A percentile compares a stretch with the other conserved stretches of the same genome.
Evolutionary conservation across 495 filamentous ascomycete genomes (phyloP).

Genomic region (Beverwykella pulmonaria): DNA sequence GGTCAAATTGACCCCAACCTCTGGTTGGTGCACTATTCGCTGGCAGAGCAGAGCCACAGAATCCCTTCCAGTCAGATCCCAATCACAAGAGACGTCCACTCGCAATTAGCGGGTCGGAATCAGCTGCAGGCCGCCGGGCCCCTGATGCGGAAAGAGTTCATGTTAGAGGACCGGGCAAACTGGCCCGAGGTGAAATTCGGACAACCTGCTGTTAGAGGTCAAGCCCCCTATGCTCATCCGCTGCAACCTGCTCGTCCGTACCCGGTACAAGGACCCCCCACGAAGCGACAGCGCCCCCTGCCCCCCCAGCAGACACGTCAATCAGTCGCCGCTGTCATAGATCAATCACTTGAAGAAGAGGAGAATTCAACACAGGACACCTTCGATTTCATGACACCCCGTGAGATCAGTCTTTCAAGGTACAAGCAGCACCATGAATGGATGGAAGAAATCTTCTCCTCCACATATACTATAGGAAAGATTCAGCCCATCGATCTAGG

Average conservation of each 20-base stretch:
- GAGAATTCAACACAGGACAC: conserved; percentile 87
- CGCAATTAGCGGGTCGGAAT: conserved; percentile 62
- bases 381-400: conserved; percentile 82
- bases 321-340: not conserved
- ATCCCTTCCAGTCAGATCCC: conserved; percentile 67
- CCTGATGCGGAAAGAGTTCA: conserved; percentile 87
- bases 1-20: conserved; percentile 75
- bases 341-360: conserved; percentile 75
- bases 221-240: conserved; percentile 23
- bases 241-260: conserved; percentile 37
- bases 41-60: conserved; percentile 69
- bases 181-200: conserved; percentile 87
- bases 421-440: conserved; percentile 96
- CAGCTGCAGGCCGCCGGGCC: conserved; percentile 78
- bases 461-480: conserved; percentile 76
- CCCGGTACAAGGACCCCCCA: conserved; percentile 54
- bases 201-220: conserved; percentile 31
- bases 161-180: conserved; percentile 81
- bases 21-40: conserved; percentile 93
- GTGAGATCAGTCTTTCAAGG: conserved; percentile 79
- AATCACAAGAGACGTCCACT: conserved; percentile 59
- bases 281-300: conserved; percentile 45
- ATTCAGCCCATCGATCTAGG: conserved; percentile 88
- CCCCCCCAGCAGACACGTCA: conserved; percentile 25
- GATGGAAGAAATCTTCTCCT: conserved; percentile 97